phyloP scores from a whole-genome alignment of 2,329 filamentous ascomycete genomes.

The Acephala macrosclerotiorum region DNA sequence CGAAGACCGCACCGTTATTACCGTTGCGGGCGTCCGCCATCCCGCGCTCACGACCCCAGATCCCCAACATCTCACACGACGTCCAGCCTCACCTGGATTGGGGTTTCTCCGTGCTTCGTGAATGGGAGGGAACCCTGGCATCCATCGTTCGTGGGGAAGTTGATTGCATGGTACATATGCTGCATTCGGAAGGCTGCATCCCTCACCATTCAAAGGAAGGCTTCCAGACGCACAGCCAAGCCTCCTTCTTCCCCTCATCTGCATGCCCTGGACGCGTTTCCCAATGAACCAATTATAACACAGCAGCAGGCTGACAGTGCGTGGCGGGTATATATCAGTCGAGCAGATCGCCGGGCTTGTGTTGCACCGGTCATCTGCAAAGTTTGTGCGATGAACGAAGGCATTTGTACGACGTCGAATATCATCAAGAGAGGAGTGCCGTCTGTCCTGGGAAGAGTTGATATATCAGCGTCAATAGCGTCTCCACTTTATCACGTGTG shows the following conservation, averaged over 20 bases:
- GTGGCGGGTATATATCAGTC: slow-evolving; percentile 14
- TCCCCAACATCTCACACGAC: neutral
- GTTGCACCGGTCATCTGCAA: neutral
- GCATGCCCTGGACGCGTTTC: neutral
- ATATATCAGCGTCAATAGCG: neutral
- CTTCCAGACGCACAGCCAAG: slow-evolving; percentile 1
- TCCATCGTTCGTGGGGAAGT: neutral
- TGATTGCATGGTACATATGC: neutral
- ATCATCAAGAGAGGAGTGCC: slow-evolving; percentile 3
- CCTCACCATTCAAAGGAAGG: neutral
- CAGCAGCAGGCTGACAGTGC: neutral
- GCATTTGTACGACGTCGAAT: neutral
- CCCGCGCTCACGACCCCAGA: neutral
- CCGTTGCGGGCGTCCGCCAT: neutral
- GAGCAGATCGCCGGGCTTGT: neutral
- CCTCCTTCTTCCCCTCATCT: slow-evolving; percentile 5
- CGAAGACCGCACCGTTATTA: neutral
- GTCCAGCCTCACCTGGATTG: neutral
- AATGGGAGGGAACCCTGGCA: neutral
- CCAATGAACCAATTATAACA: neutral
- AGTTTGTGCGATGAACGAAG: neutral
- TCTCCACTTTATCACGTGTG: slow-evolving; percentile 12
- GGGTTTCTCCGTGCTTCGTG: neutral
- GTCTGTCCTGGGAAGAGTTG: neutral
- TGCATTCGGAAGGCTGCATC: neutral